Base-by-base conservation (phyloP, 1,284 basidiomycete genomes). In the Nidula niveotomentosa region DNA sequence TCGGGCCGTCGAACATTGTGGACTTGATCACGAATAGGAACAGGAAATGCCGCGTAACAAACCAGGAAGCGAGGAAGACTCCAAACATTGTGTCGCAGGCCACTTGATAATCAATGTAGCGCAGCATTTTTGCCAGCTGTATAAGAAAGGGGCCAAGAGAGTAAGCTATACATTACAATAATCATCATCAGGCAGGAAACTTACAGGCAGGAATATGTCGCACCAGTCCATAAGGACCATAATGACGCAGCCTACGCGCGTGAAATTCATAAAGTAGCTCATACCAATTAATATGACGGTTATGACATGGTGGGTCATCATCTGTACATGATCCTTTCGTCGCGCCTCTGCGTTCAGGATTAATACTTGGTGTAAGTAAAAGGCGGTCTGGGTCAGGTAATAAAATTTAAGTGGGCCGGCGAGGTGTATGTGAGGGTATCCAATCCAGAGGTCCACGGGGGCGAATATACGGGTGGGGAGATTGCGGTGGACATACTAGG, bases 251-350 rank as follows among this genome's bases (percentile, higher is more conserved):
- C 96, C 96, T 49, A 96, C 83, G 37, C 93, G 88, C 8, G 93
- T 96, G 66, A 88, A 90, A 73, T 96, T 91, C 70, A 81, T 86
- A 53, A 80, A 79, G 73, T 97, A 99, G 67, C 91, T 94, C 34
- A 77, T 68, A 36, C 79, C 69, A 74, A 98, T 86, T 59, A 99
- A 84, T 41, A 80, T 69, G 55, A 96, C 84, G 15, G 95, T 96
- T 64, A 98, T 90, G 64, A 97, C 70, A 72, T 99, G 96, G 75
- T 99, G 96, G 34, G 86, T 78, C 79, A 98, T 91, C 96, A 98
- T 99, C 73, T 98, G 95, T 70, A 80, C 79, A 70, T 97, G 93
- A 72, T 99, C 96, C 67, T 94, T 95, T 54, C 96, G 82, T 53
- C 86, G 81, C 48, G 89, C 94, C 72, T 99, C 96, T n/a, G 94